phyloP scores from a whole-genome alignment of 805 yeast genomes.

The Tetrapisispora taiwanensis region DNA sequence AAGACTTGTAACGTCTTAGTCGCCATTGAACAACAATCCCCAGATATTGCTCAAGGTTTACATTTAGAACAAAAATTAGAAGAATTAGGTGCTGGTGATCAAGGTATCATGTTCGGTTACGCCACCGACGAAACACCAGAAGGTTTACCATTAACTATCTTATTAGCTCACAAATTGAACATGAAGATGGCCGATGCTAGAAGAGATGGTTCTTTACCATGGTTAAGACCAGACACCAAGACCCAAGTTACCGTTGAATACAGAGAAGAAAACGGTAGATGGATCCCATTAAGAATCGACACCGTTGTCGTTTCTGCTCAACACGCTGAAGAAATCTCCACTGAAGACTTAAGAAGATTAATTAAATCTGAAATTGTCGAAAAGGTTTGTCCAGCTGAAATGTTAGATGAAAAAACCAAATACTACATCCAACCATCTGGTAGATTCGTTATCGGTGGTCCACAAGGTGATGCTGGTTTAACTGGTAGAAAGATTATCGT shows the following conservation, averaged over 20 bases:
- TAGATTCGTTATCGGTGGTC: conserved; percentile 99
- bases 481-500: conserved; percentile 99
- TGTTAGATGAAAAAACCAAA: conserved; percentile 88
- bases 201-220: conserved; percentile 85
- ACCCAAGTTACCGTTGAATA: conserved; percentile 98
- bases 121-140: conserved; percentile 99
- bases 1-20: conserved; percentile 98
- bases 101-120: conserved; percentile 99
- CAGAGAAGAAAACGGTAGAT: conserved; percentile 89
- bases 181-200: conserved; percentile 95
- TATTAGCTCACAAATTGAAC: conserved; percentile 92
- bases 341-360: conserved; percentile 81
- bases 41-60: conserved; percentile 98
- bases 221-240: conserved; percentile 99
- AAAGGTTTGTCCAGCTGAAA: conserved; percentile 83
- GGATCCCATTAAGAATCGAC: conserved; percentile 91
- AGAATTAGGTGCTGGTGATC: conserved; percentile 99
- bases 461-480: conserved; percentile 99
- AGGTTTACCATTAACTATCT: conserved; percentile 87
- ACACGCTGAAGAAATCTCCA: conserved; percentile 91
- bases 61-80: conserved; percentile 93
- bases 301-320: conserved; percentile 96
- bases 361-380: conserved; percentile 72
- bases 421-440: conserved; percentile 99
- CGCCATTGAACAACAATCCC: conserved; percentile 98